Conservation (phyloP, 768 basidiomycete genomes). For the Kwoniella bestiolae region DNA sequence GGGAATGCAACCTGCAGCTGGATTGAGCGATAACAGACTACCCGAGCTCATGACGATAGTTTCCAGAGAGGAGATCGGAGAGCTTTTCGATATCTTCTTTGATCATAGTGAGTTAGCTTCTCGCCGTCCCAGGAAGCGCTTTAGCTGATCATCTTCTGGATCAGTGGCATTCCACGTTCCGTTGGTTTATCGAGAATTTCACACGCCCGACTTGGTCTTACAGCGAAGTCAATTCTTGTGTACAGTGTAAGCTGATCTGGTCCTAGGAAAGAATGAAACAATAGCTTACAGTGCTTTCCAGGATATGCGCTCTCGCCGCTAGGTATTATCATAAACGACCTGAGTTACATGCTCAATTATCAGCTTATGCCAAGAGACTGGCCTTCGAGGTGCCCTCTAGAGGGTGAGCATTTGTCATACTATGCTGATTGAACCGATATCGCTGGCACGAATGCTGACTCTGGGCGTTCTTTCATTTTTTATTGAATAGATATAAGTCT, state of each 20-base stretch:
- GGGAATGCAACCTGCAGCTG: constrained; percentile 59
- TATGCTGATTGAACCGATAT: background rate
- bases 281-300: constrained; percentile 53
- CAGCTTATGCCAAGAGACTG: constrained; percentile 73
- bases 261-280: background rate
- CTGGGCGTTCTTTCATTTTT: background rate
- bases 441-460: too few relatives aligned
- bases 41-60: constrained; percentile 93
- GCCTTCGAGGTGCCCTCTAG: constrained; percentile 66
- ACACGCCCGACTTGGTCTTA: constrained; percentile 91
- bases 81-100: constrained; percentile 76
- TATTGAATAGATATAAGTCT: constrained; percentile 59
- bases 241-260: constrained; percentile 71
- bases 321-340: constrained; percentile 82
- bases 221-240: constrained; percentile 92
- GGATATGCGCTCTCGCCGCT: constrained; percentile 89
- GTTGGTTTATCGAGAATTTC: constrained; percentile 82
- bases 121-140: background rate
- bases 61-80: constrained; percentile 83
- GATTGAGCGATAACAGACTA: constrained; percentile 71
- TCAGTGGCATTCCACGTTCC: constrained; percentile 66
- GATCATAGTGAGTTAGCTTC: constrained; percentile 54
- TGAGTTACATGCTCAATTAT: constrained; percentile 76
- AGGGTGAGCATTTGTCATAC: constrained; percentile 30
- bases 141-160: background rate